Base-by-base conservation (phyloP, 2,329 filamentous ascomycete species). In the Fusarium globosum region DNA sequence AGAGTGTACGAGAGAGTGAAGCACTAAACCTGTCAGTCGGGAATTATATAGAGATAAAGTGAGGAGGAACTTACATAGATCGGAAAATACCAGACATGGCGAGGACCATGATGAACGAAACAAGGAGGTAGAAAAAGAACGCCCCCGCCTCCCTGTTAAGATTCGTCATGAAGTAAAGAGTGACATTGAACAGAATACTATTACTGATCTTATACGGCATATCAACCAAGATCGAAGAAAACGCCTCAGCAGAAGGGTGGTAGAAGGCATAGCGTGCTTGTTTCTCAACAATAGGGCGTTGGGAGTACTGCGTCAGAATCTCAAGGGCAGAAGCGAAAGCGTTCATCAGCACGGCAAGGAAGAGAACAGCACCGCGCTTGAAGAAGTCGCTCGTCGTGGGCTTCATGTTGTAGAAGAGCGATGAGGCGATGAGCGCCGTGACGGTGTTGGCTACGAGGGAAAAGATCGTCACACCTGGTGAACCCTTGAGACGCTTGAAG, bases 41-140 rank as follows among this genome's bases (percentile, higher is more conserved):
- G n/a, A n/a, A n/a, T n/a, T n/a, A n/a, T n/a, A n/a, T n/a, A n/a
- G n/a, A n/a, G n/a, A n/a, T n/a, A n/a, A n/a, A n/a, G n/a, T n/a
- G n/a, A n/a, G n/a, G n/a, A n/a, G n/a, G n/a, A n/a, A n/a, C 79
- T 72, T 71, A 80, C 79, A 80, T 79, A 21, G 78, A 77, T 28
- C 79, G 73, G 81, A 92, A 92, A 65, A 92, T 82, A 84, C 90
- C 91, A 52, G 88, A 91, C 90, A 92, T 92, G 63, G 86, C 86
- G 68, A 92, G 78, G 0, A 88, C 90, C 30, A 87, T 86, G 45
- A 86, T 80, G 78, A 91, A 84, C 6, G 84, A 82, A 35, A 87
- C 78, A 1, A 87, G 69, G 18, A 82, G 76, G 76, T 84, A 87
- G 75, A 83, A 86, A 77, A 87, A 87, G 79, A 86, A 87, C 4